phyloP scores from a whole-genome alignment of 352 stramenopile species.

The Phytophthora pisi region DNA sequence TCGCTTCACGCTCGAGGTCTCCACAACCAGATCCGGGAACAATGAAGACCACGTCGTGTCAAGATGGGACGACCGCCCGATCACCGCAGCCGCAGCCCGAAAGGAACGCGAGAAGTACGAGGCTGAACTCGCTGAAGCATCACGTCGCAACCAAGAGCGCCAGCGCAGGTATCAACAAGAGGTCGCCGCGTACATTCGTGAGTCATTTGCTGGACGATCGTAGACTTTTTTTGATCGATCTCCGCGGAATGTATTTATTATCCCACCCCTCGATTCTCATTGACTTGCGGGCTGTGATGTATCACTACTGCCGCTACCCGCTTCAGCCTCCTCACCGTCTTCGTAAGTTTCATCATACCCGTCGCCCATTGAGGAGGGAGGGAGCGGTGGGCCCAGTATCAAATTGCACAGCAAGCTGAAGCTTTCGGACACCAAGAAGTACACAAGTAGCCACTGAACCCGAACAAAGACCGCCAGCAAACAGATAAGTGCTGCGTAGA shows the following conservation, averaged over 20 bases:
- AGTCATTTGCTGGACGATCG: conserved; percentile 29
- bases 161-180: conserved; percentile 65
- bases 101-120: conserved; percentile 32
- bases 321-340: conserved; percentile 19
- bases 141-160: conserved; percentile 43
- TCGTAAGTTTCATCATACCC: conserved; percentile 35
- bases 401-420: conserved; percentile 45
- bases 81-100: conserved; percentile 48
- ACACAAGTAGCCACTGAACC: conserved; percentile 70
- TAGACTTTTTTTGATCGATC: conserved; percentile 10
- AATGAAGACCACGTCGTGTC: conserved; percentile 10
- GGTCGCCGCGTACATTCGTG: conserved; percentile 47
- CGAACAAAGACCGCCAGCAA: conserved; percentile 66
- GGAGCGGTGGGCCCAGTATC: conserved; percentile 44
- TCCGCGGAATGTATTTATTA: conserved; percentile 30
- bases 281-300: conserved; percentile 23
- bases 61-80: conserved; percentile 60
- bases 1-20: background rate
- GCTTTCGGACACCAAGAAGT: conserved; percentile 60
- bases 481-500: conserved; percentile 76
- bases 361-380: conserved; percentile 25
- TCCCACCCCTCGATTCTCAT: background rate
- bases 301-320: conserved; percentile 17
- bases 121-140: conserved; percentile 36
- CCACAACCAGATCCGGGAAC: conserved; percentile 2